Evolutionary conservation across 495 filamentous ascomycete species (phyloP).

Genomic region (Letharia lupina): DNA sequence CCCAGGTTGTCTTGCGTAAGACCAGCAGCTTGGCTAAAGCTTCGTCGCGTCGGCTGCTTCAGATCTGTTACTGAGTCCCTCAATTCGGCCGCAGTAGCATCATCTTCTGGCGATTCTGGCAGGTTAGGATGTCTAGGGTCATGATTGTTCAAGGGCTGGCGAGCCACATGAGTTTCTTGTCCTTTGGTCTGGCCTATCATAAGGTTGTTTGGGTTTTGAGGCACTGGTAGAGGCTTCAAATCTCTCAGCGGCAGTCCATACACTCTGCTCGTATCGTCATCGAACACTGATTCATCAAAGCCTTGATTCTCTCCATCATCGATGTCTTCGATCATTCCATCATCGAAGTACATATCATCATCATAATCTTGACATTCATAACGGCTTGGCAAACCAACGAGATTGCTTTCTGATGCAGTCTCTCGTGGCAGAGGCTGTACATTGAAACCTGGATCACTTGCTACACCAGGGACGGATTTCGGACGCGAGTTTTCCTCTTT

Average conservation of each 20-base stretch:
- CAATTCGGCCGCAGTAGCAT: constrained; percentile 17
- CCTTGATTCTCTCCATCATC: constrained; percentile 43
- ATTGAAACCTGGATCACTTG: constrained; percentile 17
- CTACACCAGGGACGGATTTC: constrained; percentile 23
- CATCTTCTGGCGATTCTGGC: constrained; percentile 13
- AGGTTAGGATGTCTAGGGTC: constrained; percentile 4
- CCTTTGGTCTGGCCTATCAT: background rate
- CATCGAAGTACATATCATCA: constrained; percentile 78
- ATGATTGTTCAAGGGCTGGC: constrained; percentile 17
- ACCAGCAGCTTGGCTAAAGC: constrained; percentile 23
- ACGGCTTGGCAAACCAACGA: constrained; percentile 19
- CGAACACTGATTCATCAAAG: constrained; percentile 77
- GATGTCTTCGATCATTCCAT: constrained; percentile 59
- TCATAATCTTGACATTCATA: constrained; percentile 44
- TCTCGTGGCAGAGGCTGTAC: constrained; percentile 9
- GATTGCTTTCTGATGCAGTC: constrained; percentile 13
- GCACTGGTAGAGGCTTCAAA: constrained; percentile 33
- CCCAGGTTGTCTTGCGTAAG: constrained; percentile 53
- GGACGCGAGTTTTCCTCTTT: constrained; percentile 13
- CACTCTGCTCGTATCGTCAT: constrained; percentile 50
- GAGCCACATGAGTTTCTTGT: constrained; percentile 3
- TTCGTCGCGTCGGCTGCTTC: constrained; percentile 20
- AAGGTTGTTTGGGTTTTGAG: constrained; percentile 17
- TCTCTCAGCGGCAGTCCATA: constrained; percentile 30
- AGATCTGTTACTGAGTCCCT: constrained; percentile 23